Evolutionary conservation across 257 asterid genomes (phyloP).

Genomic region (Fraxinus anomala): DNA sequence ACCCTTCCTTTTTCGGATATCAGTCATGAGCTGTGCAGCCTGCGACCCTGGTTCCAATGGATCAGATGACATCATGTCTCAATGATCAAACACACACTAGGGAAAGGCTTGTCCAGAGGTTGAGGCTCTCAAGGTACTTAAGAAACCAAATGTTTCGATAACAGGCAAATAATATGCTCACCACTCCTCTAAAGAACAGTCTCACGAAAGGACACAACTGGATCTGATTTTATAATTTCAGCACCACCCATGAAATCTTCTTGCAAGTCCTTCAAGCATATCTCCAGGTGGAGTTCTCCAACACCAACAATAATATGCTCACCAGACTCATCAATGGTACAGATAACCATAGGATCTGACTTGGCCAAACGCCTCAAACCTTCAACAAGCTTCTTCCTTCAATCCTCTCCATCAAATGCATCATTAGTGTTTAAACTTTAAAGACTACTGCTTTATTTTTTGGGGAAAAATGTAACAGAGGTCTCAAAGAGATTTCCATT

Average conservation of each 20-base stretch:
- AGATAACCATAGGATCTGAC: slow-evolving; percentile 53
- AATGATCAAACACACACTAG: slow-evolving; percentile 47
- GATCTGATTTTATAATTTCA: slow-evolving; percentile 49
- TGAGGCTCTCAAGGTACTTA: slow-evolving; percentile 43
- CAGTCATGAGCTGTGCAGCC: slow-evolving; percentile 36
- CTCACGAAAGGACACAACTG: slow-evolving; percentile 58
- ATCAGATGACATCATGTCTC: slow-evolving; percentile 52
- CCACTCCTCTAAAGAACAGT: slow-evolving; percentile 49
- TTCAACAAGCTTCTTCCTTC: slow-evolving; percentile 40
- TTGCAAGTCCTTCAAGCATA: slow-evolving; percentile 48
- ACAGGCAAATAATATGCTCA: slow-evolving; percentile 38
- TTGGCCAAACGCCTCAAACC: slow-evolving; percentile 53
- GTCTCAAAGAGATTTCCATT: too few relatives aligned
- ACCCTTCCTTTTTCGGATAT: slow-evolving; percentile 50
- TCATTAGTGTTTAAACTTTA: too few relatives aligned
- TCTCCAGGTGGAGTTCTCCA: slow-evolving; percentile 50
- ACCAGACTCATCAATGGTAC: slow-evolving; percentile 51
- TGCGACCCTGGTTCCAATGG: slow-evolving; percentile 46
- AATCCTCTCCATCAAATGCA: too few relatives aligned
- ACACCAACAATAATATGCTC: slow-evolving; percentile 56
- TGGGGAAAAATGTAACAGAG: too few relatives aligned
- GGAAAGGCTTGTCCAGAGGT: slow-evolving; percentile 53
- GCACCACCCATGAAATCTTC: slow-evolving; percentile 62
- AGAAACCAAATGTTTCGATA: slow-evolving; percentile 46
- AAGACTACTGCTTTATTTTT: too few relatives aligned